Conservation (phyloP, 768 basidiomycete genomes). For the Serendipita sp. region DNA sequence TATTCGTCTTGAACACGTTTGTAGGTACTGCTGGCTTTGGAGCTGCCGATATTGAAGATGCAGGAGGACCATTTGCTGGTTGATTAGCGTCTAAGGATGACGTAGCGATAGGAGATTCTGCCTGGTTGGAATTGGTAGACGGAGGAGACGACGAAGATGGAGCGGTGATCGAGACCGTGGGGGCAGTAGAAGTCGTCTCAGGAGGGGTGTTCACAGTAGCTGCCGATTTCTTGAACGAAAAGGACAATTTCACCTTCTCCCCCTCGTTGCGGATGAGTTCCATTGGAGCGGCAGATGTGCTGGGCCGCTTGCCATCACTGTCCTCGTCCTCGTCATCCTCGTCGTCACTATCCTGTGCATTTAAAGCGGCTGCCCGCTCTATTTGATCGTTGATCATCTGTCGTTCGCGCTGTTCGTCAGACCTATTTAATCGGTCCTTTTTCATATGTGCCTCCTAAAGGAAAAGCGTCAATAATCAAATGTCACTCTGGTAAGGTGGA, state of each 20-base stretch:
- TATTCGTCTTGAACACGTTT: slow-evolving; percentile 43
- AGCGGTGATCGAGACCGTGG: slow-evolving; percentile 12
- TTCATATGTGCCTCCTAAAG: slow-evolving; percentile 65
- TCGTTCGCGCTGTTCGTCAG: slow-evolving; percentile 90
- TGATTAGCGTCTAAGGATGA: not conserved
- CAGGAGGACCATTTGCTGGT: slow-evolving; percentile 18
- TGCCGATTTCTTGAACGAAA: slow-evolving; percentile 38
- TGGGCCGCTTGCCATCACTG: slow-evolving; percentile 18
- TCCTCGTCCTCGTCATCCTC: slow-evolving; percentile 2
- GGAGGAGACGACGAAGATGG: slow-evolving; percentile 8
- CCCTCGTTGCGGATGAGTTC: slow-evolving; percentile 52
- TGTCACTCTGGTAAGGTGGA: not conserved
- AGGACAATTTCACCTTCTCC: slow-evolving; percentile 61
- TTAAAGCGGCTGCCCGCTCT: slow-evolving; percentile 50
- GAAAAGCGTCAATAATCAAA: slow-evolving; percentile 5
- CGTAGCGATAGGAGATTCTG: too few relatives aligned
- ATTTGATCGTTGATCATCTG: slow-evolving; percentile 85
- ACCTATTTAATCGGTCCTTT: slow-evolving; percentile 79
- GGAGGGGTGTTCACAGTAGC: slow-evolving; percentile 17
- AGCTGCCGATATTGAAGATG: slow-evolving; percentile 16
- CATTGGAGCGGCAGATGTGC: slow-evolving; percentile 18
- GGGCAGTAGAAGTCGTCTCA: slow-evolving; percentile 18
- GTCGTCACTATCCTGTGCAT: slow-evolving; percentile 14
- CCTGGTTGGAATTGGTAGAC: not conserved
- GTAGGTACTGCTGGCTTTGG: slow-evolving; percentile 17